phyloP scores from a whole-genome alignment of 768 basidiomycete genomes.

The Xerocomellus chrysenteron region DNA sequence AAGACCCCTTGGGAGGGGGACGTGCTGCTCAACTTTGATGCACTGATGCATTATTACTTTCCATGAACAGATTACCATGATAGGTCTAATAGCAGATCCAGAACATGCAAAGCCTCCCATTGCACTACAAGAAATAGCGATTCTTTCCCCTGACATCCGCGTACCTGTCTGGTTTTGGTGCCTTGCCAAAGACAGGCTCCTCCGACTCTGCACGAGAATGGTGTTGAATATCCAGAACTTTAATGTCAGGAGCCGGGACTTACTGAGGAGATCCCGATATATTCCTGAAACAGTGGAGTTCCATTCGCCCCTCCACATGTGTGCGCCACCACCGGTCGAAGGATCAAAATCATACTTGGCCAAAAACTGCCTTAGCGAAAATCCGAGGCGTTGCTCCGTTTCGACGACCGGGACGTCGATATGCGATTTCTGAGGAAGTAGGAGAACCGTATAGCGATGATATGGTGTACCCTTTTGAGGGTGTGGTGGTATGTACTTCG shows the following conservation, averaged over 20 bases:
- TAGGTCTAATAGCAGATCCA: not conserved
- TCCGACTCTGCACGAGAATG: constrained; percentile 13
- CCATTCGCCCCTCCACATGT: constrained; percentile 87
- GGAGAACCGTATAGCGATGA: constrained; percentile 82
- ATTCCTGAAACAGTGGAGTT: constrained; percentile 60
- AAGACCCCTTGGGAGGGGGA: constrained; percentile 94
- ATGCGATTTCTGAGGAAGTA: constrained; percentile 65
- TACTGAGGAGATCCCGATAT: constrained; percentile 66
- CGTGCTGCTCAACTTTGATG: constrained; percentile 86
- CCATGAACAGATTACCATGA: not conserved
- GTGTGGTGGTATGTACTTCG: constrained; percentile 85
- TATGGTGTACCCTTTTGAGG: constrained; percentile 86
- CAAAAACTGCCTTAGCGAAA: constrained; percentile 67
- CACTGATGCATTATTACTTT: constrained; percentile 63
- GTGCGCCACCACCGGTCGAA: constrained; percentile 63
- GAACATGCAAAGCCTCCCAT: not conserved
- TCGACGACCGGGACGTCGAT: constrained; percentile 47
- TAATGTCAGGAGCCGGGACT: constrained; percentile 31
- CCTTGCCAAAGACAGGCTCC: constrained; percentile 27
- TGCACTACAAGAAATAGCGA: constrained; percentile 25
- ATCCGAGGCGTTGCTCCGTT: constrained; percentile 51
- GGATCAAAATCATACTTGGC: constrained; percentile 52
- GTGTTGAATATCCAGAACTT: not conserved
- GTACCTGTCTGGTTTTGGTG: constrained; percentile 32
- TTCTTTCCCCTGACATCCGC: constrained; percentile 29